A percentile compares a stretch with the other conserved stretches of the same genome.
These are phyloP conservation scores for Cnidoscolus chayamansa DNA, from an alignment of 441 rosid genomes.

Conservation along the genomic window DNA sequence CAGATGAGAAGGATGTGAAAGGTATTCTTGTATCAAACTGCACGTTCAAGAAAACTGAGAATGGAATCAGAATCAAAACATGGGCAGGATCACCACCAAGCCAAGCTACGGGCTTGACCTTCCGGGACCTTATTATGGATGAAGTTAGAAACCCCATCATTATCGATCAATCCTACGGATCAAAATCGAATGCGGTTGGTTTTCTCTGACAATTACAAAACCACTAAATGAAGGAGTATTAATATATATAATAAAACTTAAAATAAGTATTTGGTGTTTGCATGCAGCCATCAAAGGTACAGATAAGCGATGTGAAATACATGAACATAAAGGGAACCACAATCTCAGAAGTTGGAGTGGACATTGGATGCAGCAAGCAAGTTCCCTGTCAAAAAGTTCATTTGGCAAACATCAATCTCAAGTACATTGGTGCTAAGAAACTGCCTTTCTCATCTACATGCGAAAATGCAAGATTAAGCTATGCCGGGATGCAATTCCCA, in stretches of 20 bases:
- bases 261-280: background rate
- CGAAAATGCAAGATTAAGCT: constrained; percentile 27
- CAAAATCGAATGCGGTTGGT: constrained; percentile 24
- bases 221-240: background rate
- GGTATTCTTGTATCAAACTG: constrained; percentile 45
- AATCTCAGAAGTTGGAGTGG: constrained; percentile 36
- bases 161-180: constrained; percentile 63
- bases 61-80: constrained; percentile 76
- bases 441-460: constrained; percentile 38
- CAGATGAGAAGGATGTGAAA: constrained; percentile 44
- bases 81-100: constrained; percentile 46
- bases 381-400: constrained; percentile 41
- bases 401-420: constrained; percentile 38
- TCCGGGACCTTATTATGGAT: constrained; percentile 43
- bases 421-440: constrained; percentile 28
- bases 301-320: constrained; percentile 44
- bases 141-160: constrained; percentile 58
- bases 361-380: constrained; percentile 43
- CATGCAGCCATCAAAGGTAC: constrained; percentile 47
- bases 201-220: background rate
- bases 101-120: constrained; percentile 36
- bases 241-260: background rate
- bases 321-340: constrained; percentile 54
- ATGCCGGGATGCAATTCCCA: constrained; percentile 43
- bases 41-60: constrained; percentile 41